Evolutionary conservation across 768 basidiomycete species (phyloP).

Genomic region (Mycena filopes): DNA sequence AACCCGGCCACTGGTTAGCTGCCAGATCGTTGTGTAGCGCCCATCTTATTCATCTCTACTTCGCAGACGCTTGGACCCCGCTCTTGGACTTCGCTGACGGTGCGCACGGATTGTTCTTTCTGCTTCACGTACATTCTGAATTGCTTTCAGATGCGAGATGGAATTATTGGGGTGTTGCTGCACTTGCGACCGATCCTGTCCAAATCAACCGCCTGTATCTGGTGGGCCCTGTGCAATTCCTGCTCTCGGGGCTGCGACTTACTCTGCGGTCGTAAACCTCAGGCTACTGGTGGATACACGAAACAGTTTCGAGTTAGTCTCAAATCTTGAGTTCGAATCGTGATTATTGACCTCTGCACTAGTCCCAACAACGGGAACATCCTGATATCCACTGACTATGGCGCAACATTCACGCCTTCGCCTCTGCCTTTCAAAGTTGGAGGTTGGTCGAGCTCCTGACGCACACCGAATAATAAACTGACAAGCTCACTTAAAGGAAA

Average conservation of each 20-base stretch:
- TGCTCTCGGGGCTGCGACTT: not conserved
- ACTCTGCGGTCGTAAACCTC: not conserved
- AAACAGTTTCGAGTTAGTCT: constrained; percentile 43
- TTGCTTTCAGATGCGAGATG: constrained; percentile 48
- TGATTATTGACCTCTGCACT: constrained; percentile 49
- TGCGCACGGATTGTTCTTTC: not conserved
- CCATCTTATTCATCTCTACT: not conserved
- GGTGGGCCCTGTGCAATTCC: constrained; percentile 37
- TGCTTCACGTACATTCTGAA: not conserved
- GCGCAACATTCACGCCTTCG: constrained; percentile 63
- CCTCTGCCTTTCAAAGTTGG: constrained; percentile 73
- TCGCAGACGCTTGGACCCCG: constrained; percentile 66
- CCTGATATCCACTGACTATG: constrained; percentile 67
- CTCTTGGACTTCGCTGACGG: constrained; percentile 63
- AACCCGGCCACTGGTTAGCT: constrained; percentile 53
- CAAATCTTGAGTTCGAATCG: not conserved
- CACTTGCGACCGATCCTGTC: constrained; percentile 71
- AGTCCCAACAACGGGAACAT: constrained; percentile 71
- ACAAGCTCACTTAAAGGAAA: constrained; percentile 48
- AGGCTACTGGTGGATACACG: constrained; percentile 72
- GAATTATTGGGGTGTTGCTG: constrained; percentile 72
- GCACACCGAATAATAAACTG: constrained; percentile 3
- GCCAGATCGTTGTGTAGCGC: not conserved
- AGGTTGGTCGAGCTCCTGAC: constrained; percentile 45
- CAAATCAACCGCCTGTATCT: constrained; percentile 65